Percentiles rank a stretch among this genome's conserved stretches.
Conservation (phyloP, 352 stramenopile species). For the Phytophthora pinifolia region DNA sequence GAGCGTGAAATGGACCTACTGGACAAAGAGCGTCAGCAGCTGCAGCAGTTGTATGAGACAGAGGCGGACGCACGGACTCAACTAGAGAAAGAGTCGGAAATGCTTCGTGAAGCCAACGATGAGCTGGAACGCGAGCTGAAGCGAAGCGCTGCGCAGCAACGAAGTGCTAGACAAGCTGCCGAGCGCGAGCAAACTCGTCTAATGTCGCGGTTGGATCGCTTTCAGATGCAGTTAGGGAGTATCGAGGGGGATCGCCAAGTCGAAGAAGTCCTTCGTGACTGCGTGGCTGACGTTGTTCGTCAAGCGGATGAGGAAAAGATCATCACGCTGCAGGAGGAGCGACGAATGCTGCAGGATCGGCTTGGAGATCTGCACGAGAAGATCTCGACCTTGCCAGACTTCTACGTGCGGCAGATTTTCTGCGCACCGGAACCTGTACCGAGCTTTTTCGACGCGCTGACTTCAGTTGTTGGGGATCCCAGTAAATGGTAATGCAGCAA, state of each 20-base stretch:
- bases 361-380: conserved; percentile 79
- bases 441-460: conserved; percentile 85
- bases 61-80: conserved; percentile 31
- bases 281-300: conserved; percentile 54
- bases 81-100: conserved; percentile 24
- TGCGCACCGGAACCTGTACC: conserved; percentile 68
- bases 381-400: conserved; percentile 82
- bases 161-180: conserved; percentile 23
- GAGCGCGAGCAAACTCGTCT: conserved; percentile 41
- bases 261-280: conserved; percentile 52
- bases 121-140: conserved; percentile 27
- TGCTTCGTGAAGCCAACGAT: conserved; percentile 29
- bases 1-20: conserved; percentile 42
- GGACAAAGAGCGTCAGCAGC: conserved; percentile 45
- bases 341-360: conserved; percentile 64
- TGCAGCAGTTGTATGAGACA: conserved; percentile 36
- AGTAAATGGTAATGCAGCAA: conserved; percentile 31
- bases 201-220: conserved; percentile 44
- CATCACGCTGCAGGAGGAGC: conserved; percentile 60
- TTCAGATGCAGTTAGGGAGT: conserved; percentile 59
- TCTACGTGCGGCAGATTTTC: conserved; percentile 87
- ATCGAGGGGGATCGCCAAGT: conserved; percentile 53
- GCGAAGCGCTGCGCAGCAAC: conserved; percentile 15
- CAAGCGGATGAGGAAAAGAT: conserved; percentile 63
- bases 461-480: conserved; percentile 36